phyloP scores from a whole-genome alignment of 306 rosid genomes.

The Acmispon strigosus region DNA sequence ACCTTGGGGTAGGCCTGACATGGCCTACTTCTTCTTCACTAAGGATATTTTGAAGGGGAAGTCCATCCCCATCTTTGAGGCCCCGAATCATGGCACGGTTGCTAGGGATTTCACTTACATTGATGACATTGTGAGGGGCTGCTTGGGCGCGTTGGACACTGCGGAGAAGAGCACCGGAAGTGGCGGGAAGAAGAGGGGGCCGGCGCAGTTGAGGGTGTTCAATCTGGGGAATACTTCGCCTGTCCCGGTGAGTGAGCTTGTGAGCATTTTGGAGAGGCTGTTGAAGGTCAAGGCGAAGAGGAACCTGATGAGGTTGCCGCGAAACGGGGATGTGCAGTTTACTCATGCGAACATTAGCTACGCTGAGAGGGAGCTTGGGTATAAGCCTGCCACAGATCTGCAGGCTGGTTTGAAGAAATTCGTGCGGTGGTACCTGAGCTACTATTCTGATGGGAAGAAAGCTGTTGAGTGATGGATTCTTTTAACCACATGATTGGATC shows the following conservation, averaged over 20 bases:
- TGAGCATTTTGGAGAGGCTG: conserved; percentile 88
- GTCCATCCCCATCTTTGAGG: conserved; percentile 72
- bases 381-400: conserved; percentile 80
- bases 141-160: conserved; percentile 86
- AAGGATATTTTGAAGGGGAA: conserved; percentile 87
- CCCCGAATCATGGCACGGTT: conserved; percentile 75
- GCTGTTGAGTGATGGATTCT: conserved; percentile 54
- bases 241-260: conserved; percentile 80
- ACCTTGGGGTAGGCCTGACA: conserved; percentile 98
- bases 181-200: conserved; percentile 88
- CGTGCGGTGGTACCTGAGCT: conserved; percentile 85
- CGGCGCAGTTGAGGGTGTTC: conserved; percentile 88
- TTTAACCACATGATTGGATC: conserved; percentile 35
- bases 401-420: conserved; percentile 90
- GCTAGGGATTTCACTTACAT: conserved; percentile 95
- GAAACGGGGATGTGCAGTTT: conserved; percentile 89
- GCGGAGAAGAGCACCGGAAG: conserved; percentile 95
- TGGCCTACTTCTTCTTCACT: conserved; percentile 95
- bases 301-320: conserved; percentile 69
- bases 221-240: conserved; percentile 95
- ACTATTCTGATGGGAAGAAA: conserved; percentile 73
- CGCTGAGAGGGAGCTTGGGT: conserved; percentile 83
- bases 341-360: conserved; percentile 94
- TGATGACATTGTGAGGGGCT: conserved; percentile 94
- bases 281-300: conserved; percentile 85